Conservation (phyloP, 192 early-diverging fungal species). For the Backusella psychrophila region DNA sequence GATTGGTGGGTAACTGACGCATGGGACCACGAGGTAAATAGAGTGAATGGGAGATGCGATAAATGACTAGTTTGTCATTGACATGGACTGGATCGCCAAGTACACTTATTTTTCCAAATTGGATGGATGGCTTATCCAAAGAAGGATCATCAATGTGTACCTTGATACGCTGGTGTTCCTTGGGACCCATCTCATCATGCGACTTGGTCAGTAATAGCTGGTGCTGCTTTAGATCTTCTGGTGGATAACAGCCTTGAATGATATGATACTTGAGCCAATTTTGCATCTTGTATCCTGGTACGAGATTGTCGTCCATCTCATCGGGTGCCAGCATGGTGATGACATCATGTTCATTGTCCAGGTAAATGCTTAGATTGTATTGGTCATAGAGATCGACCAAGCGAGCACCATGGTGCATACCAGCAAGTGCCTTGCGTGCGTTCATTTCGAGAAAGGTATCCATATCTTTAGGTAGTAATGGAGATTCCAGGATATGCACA, state of each 20-base stretch:
- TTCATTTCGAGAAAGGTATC: slow-evolving; percentile 5
- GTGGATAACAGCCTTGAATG: slow-evolving; percentile 44
- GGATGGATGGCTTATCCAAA: slow-evolving; percentile 21
- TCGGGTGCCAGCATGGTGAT: slow-evolving; percentile 71
- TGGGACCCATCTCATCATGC: slow-evolving; percentile 39
- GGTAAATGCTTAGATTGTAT: slow-evolving; percentile 49
- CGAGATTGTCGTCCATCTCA: slow-evolving; percentile 28
- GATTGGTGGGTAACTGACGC: slow-evolving; percentile 42
- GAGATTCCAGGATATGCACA: slow-evolving; percentile 29
- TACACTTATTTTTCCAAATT: slow-evolving; percentile 54
- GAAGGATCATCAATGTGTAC: slow-evolving; percentile 25
- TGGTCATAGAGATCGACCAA: slow-evolving; percentile 58
- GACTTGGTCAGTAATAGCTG: slow-evolving; percentile 56
- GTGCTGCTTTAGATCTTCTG: slow-evolving; percentile 43
- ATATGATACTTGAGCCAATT: slow-evolving; percentile 68
- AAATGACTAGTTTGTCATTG: slow-evolving; percentile 56
- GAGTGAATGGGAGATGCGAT: slow-evolving; percentile 53
- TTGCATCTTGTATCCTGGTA: slow-evolving; percentile 26
- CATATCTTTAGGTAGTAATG: slow-evolving; percentile 16
- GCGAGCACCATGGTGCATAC: slow-evolving; percentile 58
- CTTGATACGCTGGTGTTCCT: slow-evolving; percentile 44
- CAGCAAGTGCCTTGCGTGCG: slow-evolving; percentile 42
- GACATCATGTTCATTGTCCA: slow-evolving; percentile 52
- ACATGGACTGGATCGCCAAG: slow-evolving; percentile 43
- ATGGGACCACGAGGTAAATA: slow-evolving; percentile 47